Percentiles rank a stretch among this genome's conserved stretches.
phyloP scores from a whole-genome alignment of 2,329 filamentous ascomycete species.

The Thyridium curvatum region DNA sequence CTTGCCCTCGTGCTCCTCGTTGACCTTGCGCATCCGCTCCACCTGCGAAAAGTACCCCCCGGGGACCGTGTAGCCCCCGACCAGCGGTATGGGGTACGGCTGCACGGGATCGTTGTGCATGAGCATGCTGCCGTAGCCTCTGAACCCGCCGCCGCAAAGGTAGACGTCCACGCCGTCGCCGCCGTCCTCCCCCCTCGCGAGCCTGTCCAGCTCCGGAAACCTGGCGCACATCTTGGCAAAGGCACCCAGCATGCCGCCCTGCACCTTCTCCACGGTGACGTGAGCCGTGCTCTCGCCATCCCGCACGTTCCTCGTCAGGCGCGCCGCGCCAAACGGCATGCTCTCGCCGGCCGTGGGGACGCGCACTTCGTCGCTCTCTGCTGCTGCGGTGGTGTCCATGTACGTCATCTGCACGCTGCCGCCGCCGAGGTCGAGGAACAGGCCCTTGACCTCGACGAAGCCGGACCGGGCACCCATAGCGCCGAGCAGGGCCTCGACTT shows the following conservation, averaged over 20 bases:
- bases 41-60: constrained; percentile 54
- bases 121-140: constrained; percentile 84
- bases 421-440: constrained; percentile 85
- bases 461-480: constrained; percentile 77
- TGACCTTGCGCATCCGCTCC: constrained; percentile 42
- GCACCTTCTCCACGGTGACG: constrained; percentile 27
- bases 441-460: constrained; percentile 59
- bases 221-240: constrained; percentile 44
- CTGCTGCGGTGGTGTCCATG: constrained; percentile 37
- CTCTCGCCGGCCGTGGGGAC: constrained; percentile 50
- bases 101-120: constrained; percentile 69
- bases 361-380: constrained; percentile 38
- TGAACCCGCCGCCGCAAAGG: constrained; percentile 83
- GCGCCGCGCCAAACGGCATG: constrained; percentile 56
- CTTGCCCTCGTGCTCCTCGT: constrained; percentile 43
- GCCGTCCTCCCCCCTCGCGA: constrained; percentile 27
- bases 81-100: constrained; percentile 78
- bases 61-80: constrained; percentile 69
- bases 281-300: constrained; percentile 8
- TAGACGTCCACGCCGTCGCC: constrained; percentile 61
- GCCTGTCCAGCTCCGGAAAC: constrained; percentile 45
- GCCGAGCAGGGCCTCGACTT: constrained; percentile 77
- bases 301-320: constrained; percentile 41
- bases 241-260: constrained; percentile 50
- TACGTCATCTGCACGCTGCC: constrained; percentile 62